Evolutionary conservation across 352 stramenopile species (phyloP).

Genomic region (Blastocystis sp.): DNA sequence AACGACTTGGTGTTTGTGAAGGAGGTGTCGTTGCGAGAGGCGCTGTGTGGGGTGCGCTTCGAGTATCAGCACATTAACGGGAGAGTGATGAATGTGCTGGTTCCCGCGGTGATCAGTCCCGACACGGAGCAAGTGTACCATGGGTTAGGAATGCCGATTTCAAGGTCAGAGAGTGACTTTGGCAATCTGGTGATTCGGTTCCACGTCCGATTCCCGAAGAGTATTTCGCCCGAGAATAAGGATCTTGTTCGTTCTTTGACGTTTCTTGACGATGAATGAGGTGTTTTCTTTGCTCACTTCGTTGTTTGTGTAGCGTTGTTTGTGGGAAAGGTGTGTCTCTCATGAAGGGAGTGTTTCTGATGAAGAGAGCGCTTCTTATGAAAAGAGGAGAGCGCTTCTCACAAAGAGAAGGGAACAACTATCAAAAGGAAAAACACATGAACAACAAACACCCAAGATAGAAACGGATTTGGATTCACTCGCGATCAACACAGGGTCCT

Average conservation of each 20-base stretch:
- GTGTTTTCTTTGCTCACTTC: slow-evolving; percentile 48
- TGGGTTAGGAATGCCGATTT: slow-evolving; percentile 68
- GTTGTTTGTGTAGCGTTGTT: neutral
- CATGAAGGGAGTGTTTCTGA: too few relatives aligned
- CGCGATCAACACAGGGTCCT: neutral
- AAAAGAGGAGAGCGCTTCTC: too few relatives aligned
- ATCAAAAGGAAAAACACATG: too few relatives aligned
- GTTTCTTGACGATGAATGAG: slow-evolving; percentile 59
- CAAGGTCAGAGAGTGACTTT: slow-evolving; percentile 45
- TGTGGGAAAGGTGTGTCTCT: too few relatives aligned
- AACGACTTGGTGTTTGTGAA: slow-evolving; percentile 79
- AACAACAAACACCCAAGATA: slow-evolving; percentile 31
- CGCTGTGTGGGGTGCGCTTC: slow-evolving; percentile 75
- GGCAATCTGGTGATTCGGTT: slow-evolving; percentile 68
- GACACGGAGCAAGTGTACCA: slow-evolving; percentile 64
- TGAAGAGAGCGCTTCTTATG: too few relatives aligned
- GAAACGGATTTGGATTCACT: neutral
- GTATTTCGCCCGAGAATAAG: slow-evolving; percentile 34
- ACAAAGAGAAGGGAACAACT: too few relatives aligned
- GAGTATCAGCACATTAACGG: slow-evolving; percentile 60
- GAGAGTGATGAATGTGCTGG: slow-evolving; percentile 45
- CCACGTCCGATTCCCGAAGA: slow-evolving; percentile 59
- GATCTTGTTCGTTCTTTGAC: slow-evolving; percentile 14
- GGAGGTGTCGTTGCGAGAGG: slow-evolving; percentile 79
- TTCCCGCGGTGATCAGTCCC: slow-evolving; percentile 51